A percentile compares a stretch with the other conserved stretches of the same genome.
phyloP scores from a whole-genome alignment of 1,139 yeast genomes.

The Diutina catenulata region DNA sequence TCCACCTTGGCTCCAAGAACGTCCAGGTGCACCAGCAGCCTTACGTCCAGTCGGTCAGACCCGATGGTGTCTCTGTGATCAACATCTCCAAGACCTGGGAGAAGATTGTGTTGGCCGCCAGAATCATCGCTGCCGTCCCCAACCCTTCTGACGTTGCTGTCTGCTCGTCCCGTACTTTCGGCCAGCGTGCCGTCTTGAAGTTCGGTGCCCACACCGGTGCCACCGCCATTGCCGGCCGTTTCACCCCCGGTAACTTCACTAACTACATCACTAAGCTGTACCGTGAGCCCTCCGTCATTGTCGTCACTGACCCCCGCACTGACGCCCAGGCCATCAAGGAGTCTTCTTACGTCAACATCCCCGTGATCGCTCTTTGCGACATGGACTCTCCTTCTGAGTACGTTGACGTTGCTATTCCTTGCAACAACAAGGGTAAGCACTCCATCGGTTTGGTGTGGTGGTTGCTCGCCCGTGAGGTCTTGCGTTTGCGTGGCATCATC shows the following conservation, averaged over 20 bases:
- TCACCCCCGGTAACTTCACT: slow-evolving; percentile 99
- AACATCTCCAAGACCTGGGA: slow-evolving; percentile 99
- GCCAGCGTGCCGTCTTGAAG: slow-evolving; percentile 99
- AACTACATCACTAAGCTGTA: slow-evolving; percentile 99
- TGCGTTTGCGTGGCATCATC: slow-evolving; percentile 96
- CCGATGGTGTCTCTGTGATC: slow-evolving; percentile 98
- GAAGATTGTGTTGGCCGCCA: slow-evolving; percentile 98
- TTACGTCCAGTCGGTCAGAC: slow-evolving; percentile 98
- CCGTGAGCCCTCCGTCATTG: slow-evolving; percentile 99
- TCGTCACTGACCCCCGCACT: slow-evolving; percentile 99
- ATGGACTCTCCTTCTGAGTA: slow-evolving; percentile 98
- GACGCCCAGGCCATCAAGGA: slow-evolving; percentile 99
- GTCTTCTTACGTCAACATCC: slow-evolving; percentile 99
- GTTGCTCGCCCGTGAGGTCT: slow-evolving; percentile 98
- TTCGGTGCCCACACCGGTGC: slow-evolving; percentile 99
- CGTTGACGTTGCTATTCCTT: slow-evolving; percentile 99
- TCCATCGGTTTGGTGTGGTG: slow-evolving; percentile 99
- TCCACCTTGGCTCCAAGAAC: slow-evolving; percentile 99
- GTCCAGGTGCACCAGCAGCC: slow-evolving; percentile 99
- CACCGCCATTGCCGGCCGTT: slow-evolving; percentile 99
- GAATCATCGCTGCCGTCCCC: slow-evolving; percentile 99
- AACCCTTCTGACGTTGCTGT: slow-evolving; percentile 98
- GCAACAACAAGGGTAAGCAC: slow-evolving; percentile 99
- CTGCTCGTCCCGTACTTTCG: slow-evolving; percentile 98
- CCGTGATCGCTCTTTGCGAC: slow-evolving; percentile 98